Conservation (phyloP, 345 rosid genomes). For the Turnera subulata region DNA sequence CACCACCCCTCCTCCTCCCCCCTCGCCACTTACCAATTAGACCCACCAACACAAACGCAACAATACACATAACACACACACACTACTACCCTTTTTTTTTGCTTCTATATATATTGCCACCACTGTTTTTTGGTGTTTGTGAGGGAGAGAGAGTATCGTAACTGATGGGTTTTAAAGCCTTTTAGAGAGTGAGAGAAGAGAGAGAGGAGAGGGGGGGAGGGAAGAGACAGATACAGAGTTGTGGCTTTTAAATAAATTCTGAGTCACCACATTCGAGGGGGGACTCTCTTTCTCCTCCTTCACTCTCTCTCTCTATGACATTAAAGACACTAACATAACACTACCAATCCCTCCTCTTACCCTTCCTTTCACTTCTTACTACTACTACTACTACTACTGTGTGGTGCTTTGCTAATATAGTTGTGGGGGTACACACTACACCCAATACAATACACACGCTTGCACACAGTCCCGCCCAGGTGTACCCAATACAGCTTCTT, state of each 20-base stretch:
- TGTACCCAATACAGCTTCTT: too few relatives aligned
- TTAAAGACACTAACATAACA: background rate
- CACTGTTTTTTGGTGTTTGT: background rate
- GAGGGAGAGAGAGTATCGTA: background rate
- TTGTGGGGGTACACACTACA: background rate
- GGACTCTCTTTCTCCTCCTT: too few relatives aligned
- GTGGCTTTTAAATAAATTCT: conserved; percentile 6
- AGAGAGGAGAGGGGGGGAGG: background rate
- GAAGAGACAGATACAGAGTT: background rate
- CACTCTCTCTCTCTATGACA: background rate
- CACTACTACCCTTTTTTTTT: background rate
- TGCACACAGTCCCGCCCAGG: too few relatives aligned
- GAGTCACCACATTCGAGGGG: conserved; percentile 14
- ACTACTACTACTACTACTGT: background rate
- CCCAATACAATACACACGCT: too few relatives aligned
- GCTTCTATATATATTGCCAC: background rate
- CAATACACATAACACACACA: background rate
- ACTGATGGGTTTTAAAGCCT: conserved; percentile 7
- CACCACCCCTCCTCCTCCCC: too few relatives aligned
- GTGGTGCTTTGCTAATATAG: too few relatives aligned
- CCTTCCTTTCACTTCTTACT: background rate
- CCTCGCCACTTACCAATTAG: too few relatives aligned
- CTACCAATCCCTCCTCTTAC: background rate
- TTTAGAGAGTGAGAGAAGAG: too few relatives aligned
- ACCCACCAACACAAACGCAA: background rate